These are phyloP conservation scores for Marchantia paleacea DNA, from an alignment of 225 moss, liverwort and hornwort genomes.

Conservation along the genomic window DNA sequence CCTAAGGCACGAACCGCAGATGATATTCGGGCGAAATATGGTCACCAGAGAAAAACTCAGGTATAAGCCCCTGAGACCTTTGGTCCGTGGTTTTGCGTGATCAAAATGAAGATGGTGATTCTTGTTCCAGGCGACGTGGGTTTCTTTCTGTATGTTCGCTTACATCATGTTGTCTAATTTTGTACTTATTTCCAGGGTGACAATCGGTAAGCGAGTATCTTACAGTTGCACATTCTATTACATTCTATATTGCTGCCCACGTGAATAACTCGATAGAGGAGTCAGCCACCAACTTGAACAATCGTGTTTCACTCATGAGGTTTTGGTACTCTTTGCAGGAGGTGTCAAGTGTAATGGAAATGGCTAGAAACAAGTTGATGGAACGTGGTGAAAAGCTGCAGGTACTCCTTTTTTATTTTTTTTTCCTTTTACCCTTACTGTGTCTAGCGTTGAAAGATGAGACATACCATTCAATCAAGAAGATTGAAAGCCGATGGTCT, in stretches of 20 bases:
- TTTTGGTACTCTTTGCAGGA: slow-evolving; percentile 36
- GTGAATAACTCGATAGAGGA: not conserved
- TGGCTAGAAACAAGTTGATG: slow-evolving; percentile 79
- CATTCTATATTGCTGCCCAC: no score
- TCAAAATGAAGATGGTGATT: no score
- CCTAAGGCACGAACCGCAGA: slow-evolving; percentile 72
- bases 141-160: not conserved
- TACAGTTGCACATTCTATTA: no score
- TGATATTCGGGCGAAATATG: slow-evolving; percentile 87
- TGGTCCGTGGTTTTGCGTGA: no score
- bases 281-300: not conserved
- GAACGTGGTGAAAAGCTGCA: slow-evolving; percentile 96
- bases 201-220: no score
- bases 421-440: no score
- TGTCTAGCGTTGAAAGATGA: no score
- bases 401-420: slow-evolving; percentile 33
- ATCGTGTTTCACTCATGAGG: not conserved
- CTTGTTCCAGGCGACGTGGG: not conserved
- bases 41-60: slow-evolving; percentile 72
- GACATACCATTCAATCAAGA: not conserved
- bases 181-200: no score
- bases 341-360: slow-evolving; percentile 61
- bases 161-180: not conserved
- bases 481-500: no score
- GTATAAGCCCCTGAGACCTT: not conserved